These are phyloP conservation scores for Geosmithia putterillii DNA, from an alignment of 2,329 filamentous ascomycete genomes.

Conservation along the genomic window DNA sequence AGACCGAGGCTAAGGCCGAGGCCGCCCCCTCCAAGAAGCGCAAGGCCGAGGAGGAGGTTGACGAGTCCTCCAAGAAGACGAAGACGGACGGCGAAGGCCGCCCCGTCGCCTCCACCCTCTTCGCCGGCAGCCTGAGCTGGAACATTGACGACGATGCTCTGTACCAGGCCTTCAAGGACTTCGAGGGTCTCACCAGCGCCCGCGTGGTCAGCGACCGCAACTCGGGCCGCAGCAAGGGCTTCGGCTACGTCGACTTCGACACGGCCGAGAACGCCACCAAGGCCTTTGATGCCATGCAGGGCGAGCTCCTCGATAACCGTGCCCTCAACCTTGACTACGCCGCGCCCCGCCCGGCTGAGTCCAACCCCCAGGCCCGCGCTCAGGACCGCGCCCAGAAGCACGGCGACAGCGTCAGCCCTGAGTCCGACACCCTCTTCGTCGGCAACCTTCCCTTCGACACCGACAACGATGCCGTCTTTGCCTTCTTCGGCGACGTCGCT, in stretches of 20 bases:
- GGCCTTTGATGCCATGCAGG: conserved; percentile 65
- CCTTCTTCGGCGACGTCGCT: conserved; percentile 61
- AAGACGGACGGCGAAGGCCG: conserved; percentile 43
- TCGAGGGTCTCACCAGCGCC: conserved; percentile 58
- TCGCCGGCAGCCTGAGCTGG: conserved; percentile 86
- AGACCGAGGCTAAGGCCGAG: conserved; percentile 14
- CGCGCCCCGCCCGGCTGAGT: conserved; percentile 47
- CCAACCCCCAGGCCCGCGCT: conserved; percentile 41
- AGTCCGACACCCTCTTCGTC: conserved; percentile 80
- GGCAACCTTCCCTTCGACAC: conserved; percentile 83
- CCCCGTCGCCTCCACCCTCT: conserved; percentile 48
- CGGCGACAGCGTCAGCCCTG: conserved; percentile 68
- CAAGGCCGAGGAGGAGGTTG: conserved; percentile 35
- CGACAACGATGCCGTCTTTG: conserved; percentile 61
- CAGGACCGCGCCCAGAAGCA: conserved; percentile 54
- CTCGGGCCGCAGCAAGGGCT: conserved; percentile 75
- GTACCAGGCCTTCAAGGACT: conserved; percentile 67
- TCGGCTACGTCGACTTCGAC: conserved; percentile 85
- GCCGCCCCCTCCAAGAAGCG: conserved; percentile 32
- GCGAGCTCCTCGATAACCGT: conserved; percentile 61
- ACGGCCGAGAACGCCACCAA: conserved; percentile 54
- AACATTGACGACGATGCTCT: conserved; percentile 77
- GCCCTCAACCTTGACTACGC: conserved; percentile 69
- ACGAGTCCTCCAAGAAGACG: conserved; percentile 50
- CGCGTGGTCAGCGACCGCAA: conserved; percentile 78